phyloP scores from a whole-genome alignment of 352 stramenopile species.

The Phytophthora multivora region DNA sequence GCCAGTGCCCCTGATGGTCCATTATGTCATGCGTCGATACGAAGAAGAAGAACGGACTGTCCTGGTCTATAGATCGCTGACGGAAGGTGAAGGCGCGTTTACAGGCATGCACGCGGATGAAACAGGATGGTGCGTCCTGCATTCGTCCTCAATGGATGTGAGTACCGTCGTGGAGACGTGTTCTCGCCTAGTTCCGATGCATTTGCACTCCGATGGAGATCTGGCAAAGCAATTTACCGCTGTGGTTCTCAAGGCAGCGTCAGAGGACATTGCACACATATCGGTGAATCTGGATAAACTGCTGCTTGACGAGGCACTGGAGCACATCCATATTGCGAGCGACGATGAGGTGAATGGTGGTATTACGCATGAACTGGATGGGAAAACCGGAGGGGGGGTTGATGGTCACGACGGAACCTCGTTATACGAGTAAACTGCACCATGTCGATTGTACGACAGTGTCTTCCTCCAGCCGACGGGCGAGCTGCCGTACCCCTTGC shows the following conservation, averaged over 20 bases:
- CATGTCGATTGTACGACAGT: not conserved
- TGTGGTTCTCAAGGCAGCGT: conserved; percentile 6
- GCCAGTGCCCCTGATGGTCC: not conserved
- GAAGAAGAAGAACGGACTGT: conserved; percentile 7
- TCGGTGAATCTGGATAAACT: conserved; percentile 10
- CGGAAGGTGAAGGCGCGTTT: conserved; percentile 9
- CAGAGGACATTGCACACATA: conserved; percentile 6
- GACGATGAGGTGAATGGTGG: too few species aligned
- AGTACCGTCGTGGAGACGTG: conserved; percentile 10
- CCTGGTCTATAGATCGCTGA: conserved; percentile 15
- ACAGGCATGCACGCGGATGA: conserved; percentile 15
- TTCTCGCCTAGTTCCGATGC: conserved; percentile 7
- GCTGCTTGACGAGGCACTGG: conserved; percentile 8
- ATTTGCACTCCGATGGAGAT: not conserved
- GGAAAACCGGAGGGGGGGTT: too few species aligned
- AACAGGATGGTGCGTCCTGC: conserved; percentile 16
- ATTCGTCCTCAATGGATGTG: not conserved
- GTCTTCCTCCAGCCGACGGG: conserved; percentile 3
- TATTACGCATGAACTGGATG: too few species aligned
- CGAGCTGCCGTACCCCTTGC: conserved; percentile 9
- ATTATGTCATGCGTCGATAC: conserved; percentile 4
- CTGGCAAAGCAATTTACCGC: conserved; percentile 7
- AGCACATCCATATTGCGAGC: not conserved
- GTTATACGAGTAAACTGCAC: too few species aligned
- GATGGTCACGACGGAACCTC: too few species aligned